Conservation (phyloP, 805 yeast species). For the Ogataea henricii region DNA sequence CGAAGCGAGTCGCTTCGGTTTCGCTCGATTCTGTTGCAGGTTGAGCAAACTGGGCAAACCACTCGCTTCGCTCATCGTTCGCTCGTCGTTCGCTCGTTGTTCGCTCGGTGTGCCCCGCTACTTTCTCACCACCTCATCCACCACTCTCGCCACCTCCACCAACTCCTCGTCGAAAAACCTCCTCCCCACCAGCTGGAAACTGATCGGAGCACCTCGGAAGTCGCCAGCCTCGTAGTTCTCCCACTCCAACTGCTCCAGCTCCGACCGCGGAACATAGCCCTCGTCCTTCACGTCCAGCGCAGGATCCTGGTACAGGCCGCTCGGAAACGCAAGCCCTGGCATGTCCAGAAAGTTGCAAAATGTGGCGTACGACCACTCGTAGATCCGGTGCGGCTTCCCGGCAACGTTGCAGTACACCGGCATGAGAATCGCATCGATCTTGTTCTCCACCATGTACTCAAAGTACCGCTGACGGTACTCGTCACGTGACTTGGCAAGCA, state of each 20-base stretch:
- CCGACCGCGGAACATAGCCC: conserved; percentile 39
- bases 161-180: conserved; percentile 52
- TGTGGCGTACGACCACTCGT: conserved; percentile 72
- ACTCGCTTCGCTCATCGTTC: not conserved
- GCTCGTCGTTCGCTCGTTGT: not conserved
- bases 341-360: conserved; percentile 67
- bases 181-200: conserved; percentile 50
- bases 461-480: conserved; percentile 50
- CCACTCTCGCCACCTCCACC: conserved; percentile 43
- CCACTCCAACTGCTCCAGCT: conserved; percentile 37
- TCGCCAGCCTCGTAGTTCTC: conserved; percentile 36
- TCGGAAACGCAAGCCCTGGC: conserved; percentile 63
- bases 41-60: not conserved
- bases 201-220: conserved; percentile 47
- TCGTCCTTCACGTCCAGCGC: conserved; percentile 42
- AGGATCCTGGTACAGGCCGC: conserved; percentile 57
- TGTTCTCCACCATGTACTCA: conserved; percentile 44
- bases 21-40: too few relatives aligned
- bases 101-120: too few relatives aligned
- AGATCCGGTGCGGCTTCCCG: conserved; percentile 45
- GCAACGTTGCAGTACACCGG: conserved; percentile 64
- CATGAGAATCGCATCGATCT: conserved; percentile 55
- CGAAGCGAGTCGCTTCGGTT: too few relatives aligned
- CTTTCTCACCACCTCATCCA: conserved; percentile 28
- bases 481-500: conserved; percentile 50